Base-by-base conservation (phyloP, 2,329 filamentous ascomycete species). In the Acrodontium crateriforme region DNA sequence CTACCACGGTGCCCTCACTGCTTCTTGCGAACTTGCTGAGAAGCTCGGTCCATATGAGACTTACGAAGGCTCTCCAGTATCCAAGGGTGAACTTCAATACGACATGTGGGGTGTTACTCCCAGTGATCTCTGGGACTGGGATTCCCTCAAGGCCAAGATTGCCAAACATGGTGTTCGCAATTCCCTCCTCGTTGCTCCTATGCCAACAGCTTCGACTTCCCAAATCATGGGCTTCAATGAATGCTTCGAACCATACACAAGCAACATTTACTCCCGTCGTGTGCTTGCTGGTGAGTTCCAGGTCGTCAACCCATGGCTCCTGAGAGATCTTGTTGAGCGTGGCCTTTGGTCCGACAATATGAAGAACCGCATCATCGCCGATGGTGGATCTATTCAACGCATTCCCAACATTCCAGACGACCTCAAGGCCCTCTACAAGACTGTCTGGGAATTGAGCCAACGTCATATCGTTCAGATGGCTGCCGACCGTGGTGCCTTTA, bases 281-380 rank as follows among this genome's bases (percentile, higher is more conserved):
- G 89, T 98, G 31, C 69, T 98, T 46, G 89, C 89, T 44, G 89
- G 89, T 47, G 89, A 98, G 59, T 98, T 98, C 74, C 89, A 98
- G 63, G 83, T 98, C 30, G 89, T 98, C 56, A 98, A 98, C 67
- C 89, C 89, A 28, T 98, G 89, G 89, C 63, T 98, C 38, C 74
- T 98, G 36, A 94, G 93, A 69, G 89, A 98, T 49, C 74, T 98
- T 16, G 89, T 98, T 44, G 89, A 98, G 52, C 81, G 94, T 65
- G 89, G 89, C 36, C 69, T 98, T 24, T 98, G 89, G 89, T 94
- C 87, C 25, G 87, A 98, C 61, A 83, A 84, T 64, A 98, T 98
- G 89, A 98, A 98, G 77, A 98, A 98, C 69, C 84, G 89, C 47
- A 98, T 98, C 68, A 98, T 98, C 50, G 79, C 89, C 32, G 87